Evolutionary conservation across 1,284 basidiomycete species (phyloP).

Genomic region (Xerocomus tenax): DNA sequence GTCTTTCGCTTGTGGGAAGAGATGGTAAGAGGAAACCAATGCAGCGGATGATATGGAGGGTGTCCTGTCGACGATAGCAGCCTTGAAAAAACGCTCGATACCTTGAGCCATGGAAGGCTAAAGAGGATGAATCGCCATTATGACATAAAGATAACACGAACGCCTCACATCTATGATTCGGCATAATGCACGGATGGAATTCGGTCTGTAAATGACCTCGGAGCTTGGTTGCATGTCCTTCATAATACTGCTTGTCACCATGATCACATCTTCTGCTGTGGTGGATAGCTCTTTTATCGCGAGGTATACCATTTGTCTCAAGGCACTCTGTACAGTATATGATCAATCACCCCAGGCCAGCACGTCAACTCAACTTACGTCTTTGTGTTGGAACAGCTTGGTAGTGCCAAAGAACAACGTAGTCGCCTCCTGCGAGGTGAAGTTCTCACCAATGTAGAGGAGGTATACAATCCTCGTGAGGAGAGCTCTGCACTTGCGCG

Average conservation of each 20-base stretch:
- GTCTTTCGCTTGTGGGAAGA: conserved; percentile 88
- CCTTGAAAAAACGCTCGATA: conserved; percentile 98
- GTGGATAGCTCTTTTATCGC: conserved; percentile 96
- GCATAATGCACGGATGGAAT: conserved; percentile 93
- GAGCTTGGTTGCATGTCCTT: conserved; percentile 99
- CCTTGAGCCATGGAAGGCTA: conserved; percentile 96
- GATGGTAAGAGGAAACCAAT: conserved; percentile 93
- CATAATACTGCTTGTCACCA: conserved; percentile 99
- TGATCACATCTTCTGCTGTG: conserved; percentile 98
- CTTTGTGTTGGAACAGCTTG: conserved; percentile 98
- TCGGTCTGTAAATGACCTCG: conserved; percentile 97
- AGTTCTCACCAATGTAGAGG: conserved; percentile 92
- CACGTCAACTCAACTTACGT: conserved; percentile 56
- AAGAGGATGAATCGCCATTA: conserved; percentile 6
- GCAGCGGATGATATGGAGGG: conserved; percentile 94
- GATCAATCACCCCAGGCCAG: conserved; percentile 9
- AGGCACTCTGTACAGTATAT: conserved; percentile 60
- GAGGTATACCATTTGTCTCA: conserved; percentile 97
- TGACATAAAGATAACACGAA: conserved; percentile 3
- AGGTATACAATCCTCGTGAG: conserved; percentile 96
- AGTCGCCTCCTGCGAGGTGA: conserved; percentile 93
- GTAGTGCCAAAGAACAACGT: conserved; percentile 98
- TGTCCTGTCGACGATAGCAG: conserved; percentile 96
- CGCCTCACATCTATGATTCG: conserved; percentile 90
- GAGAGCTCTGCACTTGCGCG: conserved; percentile 91